phyloP scores from a whole-genome alignment of 805 yeast species.

The Candida chauliodis region DNA sequence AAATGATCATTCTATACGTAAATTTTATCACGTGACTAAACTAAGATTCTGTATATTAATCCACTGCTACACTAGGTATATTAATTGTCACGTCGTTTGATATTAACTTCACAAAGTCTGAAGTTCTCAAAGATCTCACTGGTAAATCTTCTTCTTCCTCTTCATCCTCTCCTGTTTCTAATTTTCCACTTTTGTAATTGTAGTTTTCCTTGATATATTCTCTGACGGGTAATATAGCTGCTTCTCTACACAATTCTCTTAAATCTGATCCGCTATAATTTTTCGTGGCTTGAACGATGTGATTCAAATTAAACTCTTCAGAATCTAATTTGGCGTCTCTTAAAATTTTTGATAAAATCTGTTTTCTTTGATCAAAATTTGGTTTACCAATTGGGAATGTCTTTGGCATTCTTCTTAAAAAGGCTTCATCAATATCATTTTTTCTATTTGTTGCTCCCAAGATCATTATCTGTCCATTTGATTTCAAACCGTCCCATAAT shows the following conservation, averaged over 20 bases:
- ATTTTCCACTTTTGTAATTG: conserved; percentile 43
- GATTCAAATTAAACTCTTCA: conserved; percentile 53
- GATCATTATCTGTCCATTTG: conserved; percentile 77
- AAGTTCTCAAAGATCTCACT: conserved; percentile 61
- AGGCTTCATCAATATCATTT: conserved; percentile 87
- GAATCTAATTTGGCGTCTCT: conserved; percentile 59
- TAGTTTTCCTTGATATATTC: conserved; percentile 70
- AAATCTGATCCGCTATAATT: conserved; percentile 85
- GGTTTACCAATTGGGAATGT: conserved; percentile 80
- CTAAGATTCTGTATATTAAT: conserved; percentile 1
- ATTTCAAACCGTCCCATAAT: conserved; percentile 87
- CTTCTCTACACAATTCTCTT: conserved; percentile 88
- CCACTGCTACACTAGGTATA: conserved; percentile 6
- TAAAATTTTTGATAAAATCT: conserved; percentile 68
- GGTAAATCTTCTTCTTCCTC: conserved; percentile 26
- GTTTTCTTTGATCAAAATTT: conserved; percentile 56
- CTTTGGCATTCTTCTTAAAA: conserved; percentile 90
- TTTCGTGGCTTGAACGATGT: conserved; percentile 58
- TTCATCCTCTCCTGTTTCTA: conserved; percentile 18
- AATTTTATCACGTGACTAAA: neutral
- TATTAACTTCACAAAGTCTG: conserved; percentile 52
- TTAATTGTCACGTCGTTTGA: conserved; percentile 19
- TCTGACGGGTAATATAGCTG: conserved; percentile 84
- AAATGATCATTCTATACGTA: no score
- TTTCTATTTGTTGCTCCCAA: conserved; percentile 95